Evolutionary conservation across 192 early-diverging fungal species (phyloP), one percentile per base, ranked within the genome.

Genomic region (Bifiguratus adelaidae): DNA sequence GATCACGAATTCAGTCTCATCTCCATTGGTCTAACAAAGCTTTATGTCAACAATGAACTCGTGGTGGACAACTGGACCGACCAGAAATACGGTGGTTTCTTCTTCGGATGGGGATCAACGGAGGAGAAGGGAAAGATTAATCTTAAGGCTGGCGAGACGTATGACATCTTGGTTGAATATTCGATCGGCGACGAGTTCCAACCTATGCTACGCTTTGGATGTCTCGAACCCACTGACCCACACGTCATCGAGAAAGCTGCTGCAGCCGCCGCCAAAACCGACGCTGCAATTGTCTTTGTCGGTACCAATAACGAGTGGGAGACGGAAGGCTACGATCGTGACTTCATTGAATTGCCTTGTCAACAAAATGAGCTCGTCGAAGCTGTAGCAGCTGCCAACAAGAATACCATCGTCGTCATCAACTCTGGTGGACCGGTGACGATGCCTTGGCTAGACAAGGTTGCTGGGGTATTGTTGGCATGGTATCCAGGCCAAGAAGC

Each of bases 401-500:
- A 20, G 13, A 52, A 55, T 12, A 25, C 48, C 13, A n/a, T 55
- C n/a, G 18, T 55, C n/a, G 49, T 55, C 41, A 36, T 45, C 19
- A 30, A 55, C 16, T 32, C 53, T 12, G 51, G 51, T 8, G 49
- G 48, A 2, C 36, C 53, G 8, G 41, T 55, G 21, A n/a, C 18
- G 7, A 37, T 55, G 52, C 53, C 53, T 1, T 55, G 45, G 48
- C 0, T 53, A 7, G 15, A 36, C 3, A 29, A 49, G 0, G 67
- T 70, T 15, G 54, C 62, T 18, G 64, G 59, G 3, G 51, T 77
- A 3, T 41, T 80, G 7, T 52, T 55, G 40, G 48, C 67, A 0
- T 72, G 68, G 35, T 30, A 67, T n/a, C 72, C 71, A 0, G 77
- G 77, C 13, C 58, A 65, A 24, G 68, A 74, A 45, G 77, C 53